phyloP scores from a whole-genome alignment of 2,329 filamentous ascomycete genomes.

The Fusarium sp. region DNA sequence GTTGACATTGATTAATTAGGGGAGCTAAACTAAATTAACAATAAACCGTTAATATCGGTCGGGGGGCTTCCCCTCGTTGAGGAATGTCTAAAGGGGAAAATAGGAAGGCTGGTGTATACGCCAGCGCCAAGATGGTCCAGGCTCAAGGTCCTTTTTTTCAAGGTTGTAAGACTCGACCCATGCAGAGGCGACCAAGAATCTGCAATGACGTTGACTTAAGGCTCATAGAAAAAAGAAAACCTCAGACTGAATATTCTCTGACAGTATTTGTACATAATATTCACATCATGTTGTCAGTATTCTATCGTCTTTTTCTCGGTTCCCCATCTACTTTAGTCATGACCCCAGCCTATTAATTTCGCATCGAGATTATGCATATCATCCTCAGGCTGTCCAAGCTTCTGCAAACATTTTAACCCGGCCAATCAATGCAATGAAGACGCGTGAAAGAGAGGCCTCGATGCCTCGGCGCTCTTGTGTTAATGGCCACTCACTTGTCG shows the following conservation, averaged over 20 bases:
- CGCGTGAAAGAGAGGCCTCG: not conserved
- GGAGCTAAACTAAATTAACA: slow-evolving; percentile 18
- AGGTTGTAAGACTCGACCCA: not conserved
- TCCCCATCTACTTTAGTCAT: not conserved
- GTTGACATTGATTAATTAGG: slow-evolving; percentile 7
- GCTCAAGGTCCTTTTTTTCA: not conserved
- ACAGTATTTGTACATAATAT: not conserved
- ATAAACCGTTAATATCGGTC: slow-evolving; percentile 16
- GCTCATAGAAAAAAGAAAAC: not conserved
- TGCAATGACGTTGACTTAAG: slow-evolving; percentile 17
- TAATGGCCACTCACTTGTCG: not conserved
- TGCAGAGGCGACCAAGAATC: not conserved
- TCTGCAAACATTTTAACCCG: not conserved
- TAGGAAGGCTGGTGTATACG: slow-evolving; percentile 21
- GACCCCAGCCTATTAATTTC: not conserved
- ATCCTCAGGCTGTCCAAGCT: not conserved
- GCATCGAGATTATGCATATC: not conserved
- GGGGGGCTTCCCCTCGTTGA: slow-evolving; percentile 16
- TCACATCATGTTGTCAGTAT: not conserved
- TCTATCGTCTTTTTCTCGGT: not conserved
- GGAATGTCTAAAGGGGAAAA: slow-evolving; percentile 23
- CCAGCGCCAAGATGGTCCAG: slow-evolving; percentile 14
- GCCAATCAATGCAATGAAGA: not conserved
- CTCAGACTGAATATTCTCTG: not conserved
- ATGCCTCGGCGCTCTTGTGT: not conserved